Evolutionary conservation across 2,329 filamentous ascomycete species (phyloP).

Genomic region (Aspergillus sp.): DNA sequence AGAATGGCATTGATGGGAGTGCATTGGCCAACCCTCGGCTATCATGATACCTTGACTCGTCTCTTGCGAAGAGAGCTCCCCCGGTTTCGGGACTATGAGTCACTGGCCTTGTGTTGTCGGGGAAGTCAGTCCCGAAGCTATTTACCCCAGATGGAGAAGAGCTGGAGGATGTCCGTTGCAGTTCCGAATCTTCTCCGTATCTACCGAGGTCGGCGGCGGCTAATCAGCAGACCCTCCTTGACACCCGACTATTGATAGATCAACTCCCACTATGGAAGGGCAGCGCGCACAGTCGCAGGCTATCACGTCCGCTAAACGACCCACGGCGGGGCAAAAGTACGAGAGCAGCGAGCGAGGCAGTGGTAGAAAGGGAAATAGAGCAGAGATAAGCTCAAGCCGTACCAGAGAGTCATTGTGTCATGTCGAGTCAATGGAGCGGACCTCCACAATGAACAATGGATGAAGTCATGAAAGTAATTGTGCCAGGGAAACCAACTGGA

Average conservation of each 20-base stretch:
- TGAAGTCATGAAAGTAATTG: neutral
- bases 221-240: neutral
- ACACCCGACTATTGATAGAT: neutral
- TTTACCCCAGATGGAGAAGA: neutral
- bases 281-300: neutral
- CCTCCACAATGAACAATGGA: constrained; percentile 1
- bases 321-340: neutral
- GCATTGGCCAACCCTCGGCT: neutral
- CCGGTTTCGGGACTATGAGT: neutral
- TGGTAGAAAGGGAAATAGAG: neutral
- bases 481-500: neutral
- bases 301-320: neutral
- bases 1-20: neutral
- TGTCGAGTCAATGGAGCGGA: neutral
- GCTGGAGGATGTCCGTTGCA: neutral
- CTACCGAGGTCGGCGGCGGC: neutral
- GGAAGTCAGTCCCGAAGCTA: neutral
- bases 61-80: neutral
- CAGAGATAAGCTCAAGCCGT: neutral
- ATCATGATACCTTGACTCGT: neutral
- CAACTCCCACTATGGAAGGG: neutral
- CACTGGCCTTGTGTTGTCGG: neutral
- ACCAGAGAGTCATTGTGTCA: neutral
- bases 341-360: too few species aligned
- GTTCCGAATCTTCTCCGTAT: neutral